phyloP scores from a whole-genome alignment of 306 rosid species.

The Dalbergia oliveri region DNA sequence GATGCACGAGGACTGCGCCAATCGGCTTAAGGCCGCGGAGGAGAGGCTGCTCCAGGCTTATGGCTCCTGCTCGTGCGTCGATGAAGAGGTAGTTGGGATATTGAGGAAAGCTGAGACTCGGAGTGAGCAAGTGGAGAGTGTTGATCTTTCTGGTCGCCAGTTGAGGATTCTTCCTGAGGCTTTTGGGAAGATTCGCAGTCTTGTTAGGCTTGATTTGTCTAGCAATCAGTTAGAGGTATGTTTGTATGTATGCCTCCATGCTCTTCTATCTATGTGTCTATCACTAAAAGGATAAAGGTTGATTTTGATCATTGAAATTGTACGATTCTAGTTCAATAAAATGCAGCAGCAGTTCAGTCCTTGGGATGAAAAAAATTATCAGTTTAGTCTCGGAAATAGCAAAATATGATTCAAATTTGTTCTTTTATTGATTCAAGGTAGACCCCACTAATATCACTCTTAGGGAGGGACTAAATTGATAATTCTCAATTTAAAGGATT shows the following conservation, averaged over 20 bases:
- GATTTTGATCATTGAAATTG: too few species aligned
- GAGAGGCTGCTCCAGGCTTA: conserved; percentile 49
- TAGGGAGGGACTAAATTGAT: too few species aligned
- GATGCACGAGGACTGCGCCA: conserved; percentile 53
- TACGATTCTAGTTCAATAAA: too few species aligned
- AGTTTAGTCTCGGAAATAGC: too few species aligned
- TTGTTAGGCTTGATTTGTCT: conserved; percentile 55
- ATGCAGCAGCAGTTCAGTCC: too few species aligned
- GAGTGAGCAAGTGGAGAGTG: conserved; percentile 39
- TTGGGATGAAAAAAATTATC: too few species aligned
- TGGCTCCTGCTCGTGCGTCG: conserved; percentile 22
- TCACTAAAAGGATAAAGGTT: too few species aligned
- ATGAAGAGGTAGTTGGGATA: conserved; percentile 41
- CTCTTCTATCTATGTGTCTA: not conserved
- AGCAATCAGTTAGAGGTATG: conserved; percentile 56
- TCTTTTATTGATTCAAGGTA: too few species aligned
- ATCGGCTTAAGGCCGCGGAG: conserved; percentile 46
- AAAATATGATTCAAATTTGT: too few species aligned
- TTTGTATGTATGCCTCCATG: too few species aligned
- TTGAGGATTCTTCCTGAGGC: conserved; percentile 59
- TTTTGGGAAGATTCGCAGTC: conserved; percentile 51
- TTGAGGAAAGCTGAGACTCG: conserved; percentile 47
- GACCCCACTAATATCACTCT: too few species aligned
- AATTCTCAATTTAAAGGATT: too few species aligned
- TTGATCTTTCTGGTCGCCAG: conserved; percentile 56